A percentile compares a stretch with the other conserved stretches of the same genome.
Evolutionary conservation across 1,284 basidiomycete genomes (phyloP).

Genomic region (Cryptococcus sp.): DNA sequence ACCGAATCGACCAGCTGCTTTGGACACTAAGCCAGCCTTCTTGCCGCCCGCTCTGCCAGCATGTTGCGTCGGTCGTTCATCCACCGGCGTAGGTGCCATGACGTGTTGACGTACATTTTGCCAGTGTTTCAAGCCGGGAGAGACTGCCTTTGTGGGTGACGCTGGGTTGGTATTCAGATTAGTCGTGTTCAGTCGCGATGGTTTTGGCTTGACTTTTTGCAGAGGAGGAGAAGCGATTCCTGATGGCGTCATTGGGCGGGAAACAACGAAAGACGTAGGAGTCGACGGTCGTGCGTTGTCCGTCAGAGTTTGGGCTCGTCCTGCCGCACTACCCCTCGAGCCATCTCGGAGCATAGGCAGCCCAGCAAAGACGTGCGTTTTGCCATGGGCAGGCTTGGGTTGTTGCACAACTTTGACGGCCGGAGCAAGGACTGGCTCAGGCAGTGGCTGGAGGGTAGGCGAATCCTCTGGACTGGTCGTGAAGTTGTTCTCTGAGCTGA

Average conservation of each 20-base stretch:
- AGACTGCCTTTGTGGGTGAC: conserved; percentile 26
- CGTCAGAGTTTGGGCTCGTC: conserved; percentile 12
- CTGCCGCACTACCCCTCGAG: background rate
- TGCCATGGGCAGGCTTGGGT: background rate
- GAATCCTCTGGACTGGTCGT: conserved; percentile 30
- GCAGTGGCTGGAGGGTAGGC: conserved; percentile 9
- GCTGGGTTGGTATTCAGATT: conserved; percentile 17
- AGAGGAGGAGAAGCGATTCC: conserved; percentile 6
- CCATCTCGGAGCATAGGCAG: conserved; percentile 15
- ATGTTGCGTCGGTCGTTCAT: conserved; percentile 20
- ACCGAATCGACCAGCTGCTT: conserved; percentile 43
- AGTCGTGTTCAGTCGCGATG: conserved; percentile 31
- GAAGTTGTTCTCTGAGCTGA: conserved; percentile 27
- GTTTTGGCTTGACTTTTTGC: conserved; percentile 30
- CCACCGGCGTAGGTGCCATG: conserved; percentile 33
- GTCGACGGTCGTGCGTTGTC: conserved; percentile 7
- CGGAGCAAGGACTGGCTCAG: background rate
- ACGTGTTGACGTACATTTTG: conserved; percentile 47
- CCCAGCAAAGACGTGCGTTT: conserved; percentile 5
- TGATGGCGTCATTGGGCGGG: conserved; percentile 21
- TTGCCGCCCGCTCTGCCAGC: conserved; percentile 6
- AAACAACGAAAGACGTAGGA: conserved; percentile 12
- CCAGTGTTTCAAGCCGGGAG: conserved; percentile 47
- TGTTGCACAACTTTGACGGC: background rate
- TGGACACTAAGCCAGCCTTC: conserved; percentile 39